Evolutionary conservation across 176 grass and related monocot species (phyloP).

Genomic region (Zizania latifolia): DNA sequence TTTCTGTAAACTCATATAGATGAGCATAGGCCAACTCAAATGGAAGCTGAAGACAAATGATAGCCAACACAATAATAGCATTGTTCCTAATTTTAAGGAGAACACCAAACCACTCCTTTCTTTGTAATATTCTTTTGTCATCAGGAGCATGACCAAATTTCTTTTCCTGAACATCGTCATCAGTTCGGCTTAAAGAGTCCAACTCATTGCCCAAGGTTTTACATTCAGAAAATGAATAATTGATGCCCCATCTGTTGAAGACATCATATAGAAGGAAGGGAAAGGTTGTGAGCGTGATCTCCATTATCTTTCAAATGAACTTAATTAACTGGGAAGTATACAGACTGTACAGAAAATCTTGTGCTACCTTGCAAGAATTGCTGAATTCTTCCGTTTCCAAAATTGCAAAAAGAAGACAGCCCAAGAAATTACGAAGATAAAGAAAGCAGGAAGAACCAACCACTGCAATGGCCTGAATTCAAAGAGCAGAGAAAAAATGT

Average conservation of each 20-base stretch:
- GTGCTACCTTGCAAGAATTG: conserved; percentile 69
- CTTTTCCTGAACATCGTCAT: conserved; percentile 47
- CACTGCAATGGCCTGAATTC: conserved; percentile 70
- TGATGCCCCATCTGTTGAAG: conserved; percentile 79
- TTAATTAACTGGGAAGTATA: conserved; percentile 13
- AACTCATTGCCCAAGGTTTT: conserved; percentile 62
- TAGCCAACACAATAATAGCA: conserved; percentile 73
- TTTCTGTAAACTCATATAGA: conserved; percentile 77
- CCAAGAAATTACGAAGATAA: conserved; percentile 90
- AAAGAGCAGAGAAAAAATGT: conserved; percentile 16
- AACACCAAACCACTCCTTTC: conserved; percentile 85
- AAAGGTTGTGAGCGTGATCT: neutral
- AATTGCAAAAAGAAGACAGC: conserved; percentile 96
- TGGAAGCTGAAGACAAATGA: conserved; percentile 92
- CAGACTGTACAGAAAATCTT: neutral
- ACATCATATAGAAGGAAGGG: neutral
- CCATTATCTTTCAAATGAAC: neutral
- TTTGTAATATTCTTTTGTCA: conserved; percentile 81
- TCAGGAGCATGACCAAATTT: conserved; percentile 39
- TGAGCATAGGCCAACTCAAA: conserved; percentile 98
- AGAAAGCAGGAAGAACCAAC: conserved; percentile 90
- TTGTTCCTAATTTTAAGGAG: conserved; percentile 92
- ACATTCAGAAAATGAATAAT: conserved; percentile 83
- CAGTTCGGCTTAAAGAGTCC: neutral
- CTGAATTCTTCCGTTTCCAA: conserved; percentile 98